Conservation (phyloP, 345 rosid species). For the Heritiera fomes region DNA sequence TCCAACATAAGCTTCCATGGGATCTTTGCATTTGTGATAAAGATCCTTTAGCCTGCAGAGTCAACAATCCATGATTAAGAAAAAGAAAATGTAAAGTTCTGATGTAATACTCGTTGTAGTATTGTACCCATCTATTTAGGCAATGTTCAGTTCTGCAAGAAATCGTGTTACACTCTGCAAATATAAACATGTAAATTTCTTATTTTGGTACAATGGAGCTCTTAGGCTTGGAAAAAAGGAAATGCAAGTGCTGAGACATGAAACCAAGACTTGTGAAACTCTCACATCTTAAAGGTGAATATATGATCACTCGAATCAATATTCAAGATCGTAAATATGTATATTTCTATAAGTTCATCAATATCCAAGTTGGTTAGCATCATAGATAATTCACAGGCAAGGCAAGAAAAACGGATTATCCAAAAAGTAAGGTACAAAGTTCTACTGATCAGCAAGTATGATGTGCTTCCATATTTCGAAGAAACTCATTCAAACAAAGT, state of each 20-base stretch:
- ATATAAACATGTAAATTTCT: background rate
- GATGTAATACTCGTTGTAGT: background rate
- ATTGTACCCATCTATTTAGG: background rate
- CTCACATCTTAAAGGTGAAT: too few relatives aligned
- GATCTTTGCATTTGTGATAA: constrained; percentile 82
- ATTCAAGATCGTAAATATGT: too few relatives aligned
- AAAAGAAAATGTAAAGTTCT: background rate
- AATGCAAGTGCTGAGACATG: too few relatives aligned
- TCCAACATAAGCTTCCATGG: constrained; percentile 89
- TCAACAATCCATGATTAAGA: constrained; percentile 21
- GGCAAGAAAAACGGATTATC: background rate
- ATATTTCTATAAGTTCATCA: background rate
- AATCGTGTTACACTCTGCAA: background rate
- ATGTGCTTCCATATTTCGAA: background rate
- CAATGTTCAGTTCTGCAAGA: background rate
- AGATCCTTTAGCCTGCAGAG: constrained; percentile 83
- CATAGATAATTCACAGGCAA: background rate
- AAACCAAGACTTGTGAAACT: too few relatives aligned
- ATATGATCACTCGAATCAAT: too few relatives aligned
- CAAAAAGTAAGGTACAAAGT: background rate
- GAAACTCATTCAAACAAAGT: background rate
- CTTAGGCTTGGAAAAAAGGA: too few relatives aligned
- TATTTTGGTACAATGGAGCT: too few relatives aligned
- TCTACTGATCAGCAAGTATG: background rate
- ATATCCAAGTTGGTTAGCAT: background rate